Evolutionary conservation across 164 flowering plant species (phyloP), one percentile per base, ranked within the genome.

Genomic region (Vitis riparia): DNA sequence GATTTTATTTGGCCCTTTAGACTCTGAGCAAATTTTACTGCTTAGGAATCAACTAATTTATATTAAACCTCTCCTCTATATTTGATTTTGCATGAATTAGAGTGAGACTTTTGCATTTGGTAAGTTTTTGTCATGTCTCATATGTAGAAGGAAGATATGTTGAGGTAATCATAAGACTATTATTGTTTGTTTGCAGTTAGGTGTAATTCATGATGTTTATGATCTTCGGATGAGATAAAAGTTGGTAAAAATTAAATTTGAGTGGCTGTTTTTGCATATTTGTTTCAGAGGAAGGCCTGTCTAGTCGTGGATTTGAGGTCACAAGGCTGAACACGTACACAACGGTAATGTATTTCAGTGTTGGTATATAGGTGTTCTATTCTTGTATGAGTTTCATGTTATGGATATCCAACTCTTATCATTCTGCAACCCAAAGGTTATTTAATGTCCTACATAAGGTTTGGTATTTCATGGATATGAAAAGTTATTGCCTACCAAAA

Each of bases 241-340:
- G 6, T 48, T 0, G 5, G 7, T 37, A 0, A 6, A 37, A 3
- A 37, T 37, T 37, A 48, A 9, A 19, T 27, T 23, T 23, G 27
- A 23, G 27, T 50, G 27, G 52, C 2, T 55, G n/a, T 17, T 3
- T 61, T 50, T 48, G 56, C 59, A 17, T 60, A 58, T 66, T 44
- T 75, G 27, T 71, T 85, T 76, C 91, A 95, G 99, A 90, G 78
- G 92, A 86, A 73, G 92, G 96, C 60, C 80, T 95, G 49, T 79
- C 86, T 27, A 73, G 63, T 63, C 97, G 97, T 71, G 99, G 96
- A 73, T 95, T 93, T 86, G 84, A 87, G 79, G 94, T 95, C 68
- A 84, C 86, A 50, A 85, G 99, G 81, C 82, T 93, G 32, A 93
- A 95, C 71, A 89, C 98, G 14, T 95, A 95, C 78, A 88, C 96